Evolutionary conservation across 2,329 filamentous ascomycete genomes (phyloP).

Genomic region (Neonectria neomacrospora): DNA sequence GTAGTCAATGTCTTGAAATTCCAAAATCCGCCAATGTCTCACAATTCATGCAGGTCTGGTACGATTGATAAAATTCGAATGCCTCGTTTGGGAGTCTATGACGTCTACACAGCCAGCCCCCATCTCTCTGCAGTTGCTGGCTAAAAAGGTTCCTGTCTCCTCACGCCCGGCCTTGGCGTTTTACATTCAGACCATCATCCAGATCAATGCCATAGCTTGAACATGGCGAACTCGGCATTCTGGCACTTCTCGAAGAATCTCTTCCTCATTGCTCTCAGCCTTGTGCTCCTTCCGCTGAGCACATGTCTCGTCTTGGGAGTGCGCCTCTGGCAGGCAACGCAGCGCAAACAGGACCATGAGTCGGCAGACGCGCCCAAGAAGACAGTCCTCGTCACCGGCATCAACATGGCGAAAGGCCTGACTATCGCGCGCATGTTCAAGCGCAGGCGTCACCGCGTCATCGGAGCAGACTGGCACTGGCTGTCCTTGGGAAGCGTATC

Average conservation of each 20-base stretch:
- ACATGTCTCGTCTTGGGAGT: slow-evolving; percentile 54
- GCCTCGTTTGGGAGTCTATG: not conserved
- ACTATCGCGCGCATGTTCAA: slow-evolving; percentile 73
- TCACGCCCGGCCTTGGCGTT: not conserved
- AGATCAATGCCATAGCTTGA: not conserved
- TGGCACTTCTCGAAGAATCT: slow-evolving; percentile 42
- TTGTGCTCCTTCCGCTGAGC: slow-evolving; percentile 61
- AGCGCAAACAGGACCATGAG: not conserved
- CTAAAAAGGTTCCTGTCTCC: not conserved
- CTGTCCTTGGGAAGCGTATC: slow-evolving; percentile 69
- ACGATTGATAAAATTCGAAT: not conserved
- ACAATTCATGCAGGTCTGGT: not conserved
- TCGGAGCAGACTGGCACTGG: slow-evolving; percentile 74
- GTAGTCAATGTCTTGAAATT: not conserved
- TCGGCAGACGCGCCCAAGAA: not conserved
- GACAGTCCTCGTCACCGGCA: slow-evolving; percentile 76
- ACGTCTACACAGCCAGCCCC: not conserved
- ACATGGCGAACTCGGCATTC: not conserved
- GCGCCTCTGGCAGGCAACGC: slow-evolving; percentile 15
- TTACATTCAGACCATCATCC: not conserved
- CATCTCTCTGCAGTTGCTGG: not conserved
- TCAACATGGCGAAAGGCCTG: slow-evolving; percentile 78
- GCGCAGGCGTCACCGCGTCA: slow-evolving; percentile 72
- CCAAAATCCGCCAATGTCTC: not conserved
- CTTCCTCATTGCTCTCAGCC: slow-evolving; percentile 42